A percentile compares a stretch with the other conserved stretches of the same genome.
phyloP scores from a whole-genome alignment of 2,329 filamentous ascomycete species.

The Immersiporthe knoxdaviesiana region DNA sequence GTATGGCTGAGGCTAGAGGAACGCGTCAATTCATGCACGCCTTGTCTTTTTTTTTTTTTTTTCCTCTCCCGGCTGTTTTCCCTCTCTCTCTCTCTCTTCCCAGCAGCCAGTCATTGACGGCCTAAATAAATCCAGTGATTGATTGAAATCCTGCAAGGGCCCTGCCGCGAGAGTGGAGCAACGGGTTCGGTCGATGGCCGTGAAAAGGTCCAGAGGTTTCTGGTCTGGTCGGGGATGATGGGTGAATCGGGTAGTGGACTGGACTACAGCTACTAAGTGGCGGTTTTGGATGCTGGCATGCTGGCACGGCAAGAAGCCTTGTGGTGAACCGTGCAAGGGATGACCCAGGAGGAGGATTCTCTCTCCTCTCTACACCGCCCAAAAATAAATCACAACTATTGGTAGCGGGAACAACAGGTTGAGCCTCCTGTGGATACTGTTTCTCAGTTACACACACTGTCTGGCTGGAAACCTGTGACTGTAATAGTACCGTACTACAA shows the following conservation, averaged over 20 bases:
- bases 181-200: not conserved
- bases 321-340: not conserved
- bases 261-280: too few relatives aligned
- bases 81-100: too few relatives aligned
- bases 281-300: not conserved
- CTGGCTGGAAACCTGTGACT: too few relatives aligned
- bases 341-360: not conserved
- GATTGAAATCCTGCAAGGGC: not conserved
- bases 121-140: too few relatives aligned
- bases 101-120: not conserved
- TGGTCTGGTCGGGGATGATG: not conserved
- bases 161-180: constrained; percentile 1
- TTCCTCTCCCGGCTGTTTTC: not conserved
- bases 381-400: not conserved
- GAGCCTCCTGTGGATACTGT: not conserved
- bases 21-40: constrained; percentile 5
- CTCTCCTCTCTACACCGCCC: not conserved
- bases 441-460: not conserved
- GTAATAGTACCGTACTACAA: not conserved
- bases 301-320: not conserved
- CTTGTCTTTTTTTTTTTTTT: not conserved
- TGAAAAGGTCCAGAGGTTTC: not conserved
- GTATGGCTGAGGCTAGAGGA: not conserved
- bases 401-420: too few relatives aligned
- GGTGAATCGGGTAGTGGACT: not conserved